Base-by-base conservation (phyloP, 345 rosid genomes). In the Balakata baccata region DNA sequence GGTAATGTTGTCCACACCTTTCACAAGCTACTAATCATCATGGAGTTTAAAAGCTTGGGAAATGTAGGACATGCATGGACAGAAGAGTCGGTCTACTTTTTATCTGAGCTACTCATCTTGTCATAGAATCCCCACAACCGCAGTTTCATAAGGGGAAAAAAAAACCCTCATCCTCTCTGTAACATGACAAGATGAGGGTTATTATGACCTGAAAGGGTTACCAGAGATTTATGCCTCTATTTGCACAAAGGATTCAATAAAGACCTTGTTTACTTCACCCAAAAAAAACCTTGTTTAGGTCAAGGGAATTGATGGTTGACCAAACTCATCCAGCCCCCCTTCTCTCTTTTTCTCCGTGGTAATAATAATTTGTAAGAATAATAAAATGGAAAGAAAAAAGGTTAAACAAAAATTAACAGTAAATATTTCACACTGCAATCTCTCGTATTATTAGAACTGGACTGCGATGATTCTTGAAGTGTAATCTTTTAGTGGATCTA, bases 1-100 rank as follows among this genome's bases (percentile, higher is more conserved):
- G 79, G 81, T 81, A 80, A 87, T 82, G 81, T 76, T 75, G 77
- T 64, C 77, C 69, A 43, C 75, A 58, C 74, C 75, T 72, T 80
- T 70, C 68, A 59, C 81, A 71, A 73, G 79, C 70, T 75, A 67
- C 79, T 71, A 38, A 66, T 77, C 49, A 51, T 70, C 76, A 52
- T 56, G 58, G 43, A 75, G 52, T 72, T 64, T 65, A 25, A 77
- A 76, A 64, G 49, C 58, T 74, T 77, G 56, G 68, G 59, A 57
- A 69, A 46, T 51, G 65, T 75, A 64, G 50, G 62, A 59, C 65
- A 47, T 74, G 58, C 61, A 63, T n/a, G 79, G 81, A 66, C 68
- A 79, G 23, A 81, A 20, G 12, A 17, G 82, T 78, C 78, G 64
- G 43, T 81, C 80, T 57, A 38, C 39, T 25, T 53, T 70, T 69